Evolutionary conservation across 805 yeast species (phyloP), one percentile per base, ranked within the genome.

Genomic region (Sungouiozyma intestinalis): DNA sequence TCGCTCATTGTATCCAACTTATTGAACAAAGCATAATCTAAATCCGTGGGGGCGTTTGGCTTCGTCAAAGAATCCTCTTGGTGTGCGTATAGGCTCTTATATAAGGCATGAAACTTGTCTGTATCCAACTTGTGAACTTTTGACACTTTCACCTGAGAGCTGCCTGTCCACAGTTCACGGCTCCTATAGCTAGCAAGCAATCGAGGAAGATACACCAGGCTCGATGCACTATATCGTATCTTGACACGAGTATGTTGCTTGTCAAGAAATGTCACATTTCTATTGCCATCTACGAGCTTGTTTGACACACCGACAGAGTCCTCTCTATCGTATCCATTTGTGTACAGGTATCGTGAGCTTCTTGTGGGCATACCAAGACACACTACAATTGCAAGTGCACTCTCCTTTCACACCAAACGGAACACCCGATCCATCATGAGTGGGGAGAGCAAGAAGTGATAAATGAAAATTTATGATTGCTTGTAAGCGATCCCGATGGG

Each of bases 21-120:
- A 15, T 71, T 65, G 52, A 83, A 84, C 16, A 64, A 46, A 13
- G 57, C 58, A 14, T 77, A 62, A 53, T 80, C 87, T 2, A 62
- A 52, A 3, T 53, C 50, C 1, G 71, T 71, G 0, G 94, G 94
- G 34, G 72, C 71, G 0, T 92, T 81, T 46, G 68, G 64, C 40
- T 66, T 65, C 1, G 85, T 81, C 21, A 69, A 72, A 31, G 80
- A 77, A 36, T 81, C 61, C 33, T 50, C 53, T 77, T 81, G 64
- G 49, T 73, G 83, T 0, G 94, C 92, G 15, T 40, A 45, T 13
- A 47, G 32, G 1, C 47, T 27, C 15, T 40, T 40, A 16, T 42
- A 47, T 4, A 39, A 35, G 1, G 67, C 65, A n/a, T 65, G 64
- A 44, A 64, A 61, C 39, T 62, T 53, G 15, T 47, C 42, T 33